Conservation (phyloP, 78 protist species). For the Dictyostelium intermedium region DNA sequence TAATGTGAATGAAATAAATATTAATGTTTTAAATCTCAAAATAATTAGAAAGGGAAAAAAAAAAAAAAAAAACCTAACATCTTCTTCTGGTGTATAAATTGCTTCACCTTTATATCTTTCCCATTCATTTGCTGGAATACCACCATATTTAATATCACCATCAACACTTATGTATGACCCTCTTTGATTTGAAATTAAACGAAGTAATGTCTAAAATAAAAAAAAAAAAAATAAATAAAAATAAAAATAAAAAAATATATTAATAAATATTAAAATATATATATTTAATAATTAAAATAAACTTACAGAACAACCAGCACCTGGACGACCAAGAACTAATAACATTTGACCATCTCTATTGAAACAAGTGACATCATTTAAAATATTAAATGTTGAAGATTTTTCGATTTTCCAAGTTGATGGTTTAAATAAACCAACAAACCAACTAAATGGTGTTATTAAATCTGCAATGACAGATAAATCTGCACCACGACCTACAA, state of each 20-base stretch:
- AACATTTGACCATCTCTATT: conserved; percentile 78
- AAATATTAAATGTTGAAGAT: conserved; percentile 55
- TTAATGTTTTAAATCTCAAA: not conserved
- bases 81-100: conserved; percentile 80
- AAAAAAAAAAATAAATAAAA: not conserved
- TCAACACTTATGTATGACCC: conserved; percentile 20
- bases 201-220: not conserved
- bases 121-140: conserved; percentile 50
- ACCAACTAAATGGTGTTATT: not conserved
- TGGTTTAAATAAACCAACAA: conserved; percentile 11
- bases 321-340: conserved; percentile 76
- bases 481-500: conserved; percentile 35
- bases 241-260: not conserved
- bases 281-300: not conserved
- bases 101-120: conserved; percentile 65
- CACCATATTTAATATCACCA: conserved; percentile 75
- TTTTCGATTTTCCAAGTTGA: not conserved
- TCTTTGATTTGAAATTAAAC: conserved; percentile 59
- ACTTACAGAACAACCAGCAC: conserved; percentile 41
- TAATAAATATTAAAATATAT: not conserved
- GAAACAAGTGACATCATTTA: conserved; percentile 44
- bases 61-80: not conserved
- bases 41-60: no score
- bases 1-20: not conserved
- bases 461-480: conserved; percentile 33